phyloP scores from a whole-genome alignment of 352 stramenopile genomes.

The Globisporangium heterothallicum region DNA sequence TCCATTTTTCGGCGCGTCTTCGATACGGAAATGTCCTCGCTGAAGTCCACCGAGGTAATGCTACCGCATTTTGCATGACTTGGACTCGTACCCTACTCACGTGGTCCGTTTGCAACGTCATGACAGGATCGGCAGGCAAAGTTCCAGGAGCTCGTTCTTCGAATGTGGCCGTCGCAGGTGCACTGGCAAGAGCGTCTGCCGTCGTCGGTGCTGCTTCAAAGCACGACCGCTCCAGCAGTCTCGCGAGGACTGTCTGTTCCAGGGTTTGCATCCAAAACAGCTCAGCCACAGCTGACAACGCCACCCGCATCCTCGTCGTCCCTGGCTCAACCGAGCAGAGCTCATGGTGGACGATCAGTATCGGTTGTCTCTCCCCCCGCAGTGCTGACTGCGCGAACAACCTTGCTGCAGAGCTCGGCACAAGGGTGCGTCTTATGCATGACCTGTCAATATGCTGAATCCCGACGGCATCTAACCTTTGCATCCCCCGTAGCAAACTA shows the following conservation, averaged over 20 bases:
- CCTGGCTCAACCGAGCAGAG: background rate
- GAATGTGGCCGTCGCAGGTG: conserved; percentile 75
- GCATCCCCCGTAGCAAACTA: no score
- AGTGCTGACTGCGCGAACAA: conserved; percentile 18
- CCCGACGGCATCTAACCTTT: no score
- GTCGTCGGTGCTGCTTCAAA: conserved; percentile 27
- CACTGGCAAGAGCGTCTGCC: conserved; percentile 40
- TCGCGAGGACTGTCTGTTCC: conserved; percentile 17
- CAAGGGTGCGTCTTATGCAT: conserved; percentile 33
- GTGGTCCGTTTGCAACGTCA: background rate
- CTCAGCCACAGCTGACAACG: conserved; percentile 2
- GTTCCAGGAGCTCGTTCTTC: conserved; percentile 66
- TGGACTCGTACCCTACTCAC: background rate
- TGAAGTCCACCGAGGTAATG: conserved; percentile 22
- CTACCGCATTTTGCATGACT: background rate
- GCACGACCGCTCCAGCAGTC: conserved; percentile 1
- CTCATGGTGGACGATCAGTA: background rate
- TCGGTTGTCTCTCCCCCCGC: background rate
- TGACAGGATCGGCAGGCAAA: conserved; percentile 47
- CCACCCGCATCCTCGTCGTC: background rate
- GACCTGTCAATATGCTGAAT: background rate
- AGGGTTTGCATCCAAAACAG: background rate
- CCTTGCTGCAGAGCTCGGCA: conserved; percentile 39
- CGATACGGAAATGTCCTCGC: conserved; percentile 34
- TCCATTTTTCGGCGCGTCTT: conserved; percentile 58